phyloP scores from a whole-genome alignment of 1,139 yeast species.

The Candida gigantensis region DNA sequence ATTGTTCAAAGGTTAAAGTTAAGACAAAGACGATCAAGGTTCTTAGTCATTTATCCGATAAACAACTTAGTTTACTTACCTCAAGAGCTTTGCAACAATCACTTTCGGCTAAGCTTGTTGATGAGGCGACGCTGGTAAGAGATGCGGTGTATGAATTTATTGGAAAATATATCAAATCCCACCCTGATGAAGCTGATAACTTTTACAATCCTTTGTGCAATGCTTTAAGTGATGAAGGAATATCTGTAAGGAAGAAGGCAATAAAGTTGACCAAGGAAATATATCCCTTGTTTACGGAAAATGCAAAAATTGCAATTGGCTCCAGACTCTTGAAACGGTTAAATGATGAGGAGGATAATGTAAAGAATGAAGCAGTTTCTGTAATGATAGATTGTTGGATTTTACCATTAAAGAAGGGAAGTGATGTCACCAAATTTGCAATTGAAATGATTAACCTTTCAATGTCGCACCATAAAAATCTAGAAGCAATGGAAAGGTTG shows the following conservation, averaged over 20 bases:
- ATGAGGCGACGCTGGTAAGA: conserved; percentile 69
- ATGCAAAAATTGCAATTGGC: conserved; percentile 45
- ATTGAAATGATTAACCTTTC: conserved; percentile 29
- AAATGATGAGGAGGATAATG: conserved; percentile 70
- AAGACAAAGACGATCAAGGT: conserved; percentile 67
- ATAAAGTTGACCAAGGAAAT: conserved; percentile 53
- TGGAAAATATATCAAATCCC: conserved; percentile 47
- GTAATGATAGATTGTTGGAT: conserved; percentile 51
- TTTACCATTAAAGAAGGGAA: conserved; percentile 8
- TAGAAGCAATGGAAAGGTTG: conserved; percentile 32
- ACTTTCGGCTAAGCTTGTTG: conserved; percentile 53
- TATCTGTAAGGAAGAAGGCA: conserved; percentile 65
- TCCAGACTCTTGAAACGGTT: conserved; percentile 53
- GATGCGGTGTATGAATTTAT: conserved; percentile 75
- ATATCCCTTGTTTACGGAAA: conserved; percentile 33
- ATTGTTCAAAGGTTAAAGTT: conserved; percentile 56
- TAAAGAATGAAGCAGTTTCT: conserved; percentile 46
- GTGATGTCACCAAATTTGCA: background rate
- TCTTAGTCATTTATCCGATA: conserved; percentile 45
- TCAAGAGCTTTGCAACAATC: conserved; percentile 53
- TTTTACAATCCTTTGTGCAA: conserved; percentile 54
- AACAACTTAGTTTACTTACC: conserved; percentile 51
- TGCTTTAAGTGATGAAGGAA: conserved; percentile 58
- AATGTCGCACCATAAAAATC: conserved; percentile 37
- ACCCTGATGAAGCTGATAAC: conserved; percentile 46